Evolutionary conservation across 2,329 filamentous ascomycete species (phyloP).

Genomic region (Clarireedia monteithiana): DNA sequence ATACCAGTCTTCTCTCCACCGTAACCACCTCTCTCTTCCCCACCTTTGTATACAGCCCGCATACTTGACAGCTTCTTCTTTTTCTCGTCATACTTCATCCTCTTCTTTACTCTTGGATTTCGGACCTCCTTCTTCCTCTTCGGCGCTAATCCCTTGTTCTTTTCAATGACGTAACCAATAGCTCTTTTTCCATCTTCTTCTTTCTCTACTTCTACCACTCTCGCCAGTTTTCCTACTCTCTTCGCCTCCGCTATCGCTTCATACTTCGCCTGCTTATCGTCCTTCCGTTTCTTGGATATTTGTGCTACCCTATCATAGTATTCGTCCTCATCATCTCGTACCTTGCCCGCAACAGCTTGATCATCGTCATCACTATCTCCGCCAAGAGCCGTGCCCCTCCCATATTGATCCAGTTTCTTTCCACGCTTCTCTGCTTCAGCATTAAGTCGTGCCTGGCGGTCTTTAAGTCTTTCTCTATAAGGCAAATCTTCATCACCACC

Average conservation of each 20-base stretch:
- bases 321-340: constrained; percentile 47
- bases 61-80: constrained; percentile 93
- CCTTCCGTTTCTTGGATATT: constrained; percentile 59
- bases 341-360: constrained; percentile 33
- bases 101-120: constrained; percentile 97
- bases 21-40: constrained; percentile 78
- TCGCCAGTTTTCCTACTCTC: constrained; percentile 53
- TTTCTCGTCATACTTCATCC: constrained; percentile 91
- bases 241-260: constrained; percentile 51
- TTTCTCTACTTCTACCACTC: constrained; percentile 59
- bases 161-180: constrained; percentile 89
- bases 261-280: constrained; percentile 56
- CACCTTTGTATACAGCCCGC: constrained; percentile 78
- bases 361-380: constrained; percentile 41
- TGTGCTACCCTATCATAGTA: constrained; percentile 88
- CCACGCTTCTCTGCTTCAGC: constrained; percentile 83
- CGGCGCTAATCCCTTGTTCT: constrained; percentile 92
- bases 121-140: constrained; percentile 88
- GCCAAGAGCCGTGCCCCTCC: constrained; percentile 56
- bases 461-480: constrained; percentile 78
- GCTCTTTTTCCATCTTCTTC: constrained; percentile 80
- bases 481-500: constrained; percentile 80
- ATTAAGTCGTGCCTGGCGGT: constrained; percentile 79
- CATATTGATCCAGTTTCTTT: constrained; percentile 52
- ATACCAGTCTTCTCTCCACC: constrained; percentile 90